phyloP scores from a whole-genome alignment of 192 early-diverging fungal genomes.

The Fimicolochytrium jonesii region DNA sequence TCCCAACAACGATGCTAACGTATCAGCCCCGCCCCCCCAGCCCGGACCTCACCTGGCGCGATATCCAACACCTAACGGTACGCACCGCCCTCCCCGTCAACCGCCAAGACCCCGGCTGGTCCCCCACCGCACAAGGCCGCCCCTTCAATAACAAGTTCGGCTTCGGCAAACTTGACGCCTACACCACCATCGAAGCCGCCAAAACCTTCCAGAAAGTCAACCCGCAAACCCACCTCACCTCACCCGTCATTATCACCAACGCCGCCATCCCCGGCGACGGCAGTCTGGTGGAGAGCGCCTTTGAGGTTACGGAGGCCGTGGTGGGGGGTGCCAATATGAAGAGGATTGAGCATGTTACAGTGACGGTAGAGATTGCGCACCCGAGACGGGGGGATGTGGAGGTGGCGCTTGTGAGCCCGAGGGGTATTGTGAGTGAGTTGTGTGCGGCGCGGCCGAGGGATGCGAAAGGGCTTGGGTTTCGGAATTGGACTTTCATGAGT shows the following conservation, averaged over 20 bases:
- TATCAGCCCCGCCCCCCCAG: conserved; percentile 36
- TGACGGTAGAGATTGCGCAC: conserved; percentile 80
- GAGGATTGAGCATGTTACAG: conserved; percentile 82
- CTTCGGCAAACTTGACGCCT: conserved; percentile 87
- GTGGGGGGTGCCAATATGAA: conserved; percentile 34
- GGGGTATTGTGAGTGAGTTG: conserved; percentile 61
- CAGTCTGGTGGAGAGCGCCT: conserved; percentile 23
- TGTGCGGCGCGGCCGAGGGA: conserved; percentile 65
- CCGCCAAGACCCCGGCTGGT: conserved; percentile 70
- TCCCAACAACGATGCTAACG: conserved; percentile 28
- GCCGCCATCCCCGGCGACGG: conserved; percentile 49
- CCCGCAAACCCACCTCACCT: conserved; percentile 57
- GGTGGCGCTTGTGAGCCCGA: conserved; percentile 75
- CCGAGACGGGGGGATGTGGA: conserved; percentile 79
- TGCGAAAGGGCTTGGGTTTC: conserved; percentile 60
- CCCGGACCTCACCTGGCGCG: conserved; percentile 94
- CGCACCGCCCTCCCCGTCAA: conserved; percentile 72
- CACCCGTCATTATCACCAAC: conserved; percentile 37
- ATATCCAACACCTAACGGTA: conserved; percentile 84
- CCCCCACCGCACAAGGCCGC: conserved; percentile 60
- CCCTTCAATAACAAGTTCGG: conserved; percentile 90
- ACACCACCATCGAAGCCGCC: conserved; percentile 73
- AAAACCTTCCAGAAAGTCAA: conserved; percentile 61
- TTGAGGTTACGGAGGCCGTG: conserved; percentile 45
- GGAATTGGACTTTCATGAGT: conserved; percentile 90